Evolutionary conservation across 1,284 basidiomycete species (phyloP), one percentile per base, ranked within the genome.

Genomic region (Apiotrichum gamsii): DNA sequence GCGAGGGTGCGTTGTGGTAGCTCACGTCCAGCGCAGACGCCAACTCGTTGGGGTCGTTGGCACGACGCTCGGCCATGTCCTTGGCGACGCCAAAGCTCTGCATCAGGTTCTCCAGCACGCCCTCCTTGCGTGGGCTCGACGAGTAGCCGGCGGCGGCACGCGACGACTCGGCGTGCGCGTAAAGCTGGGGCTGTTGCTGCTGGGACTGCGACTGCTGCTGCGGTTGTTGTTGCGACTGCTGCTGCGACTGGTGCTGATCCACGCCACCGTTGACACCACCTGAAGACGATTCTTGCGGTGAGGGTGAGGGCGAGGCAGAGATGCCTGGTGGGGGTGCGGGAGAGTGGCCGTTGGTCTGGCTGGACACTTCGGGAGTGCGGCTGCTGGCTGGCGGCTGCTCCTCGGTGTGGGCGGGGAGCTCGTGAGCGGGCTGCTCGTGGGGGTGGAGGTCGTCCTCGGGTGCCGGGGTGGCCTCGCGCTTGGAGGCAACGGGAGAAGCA

Each of bases 1-100:
- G 89, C 65, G 93, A 87, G 6, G 95, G 95, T 49, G 90, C 82
- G 62, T 82, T 88, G 36, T 84, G 79, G 65, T 88, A 90, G 45
- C 91, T 86, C 20, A 86, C 83, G 65, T 98, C 91, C 44, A 99
- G 79, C 61, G 95, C 82, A 67, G 90, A 86, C 74, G 94, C 87
- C 36, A 95, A 82, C 68, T 93, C 83, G 57, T 90, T 88, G 40
- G 88, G 74, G 67, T 90, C 87, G 42, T 84, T 83, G 75, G 90
- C 84, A 28, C 87, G 82, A 65, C 87, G 78, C 30, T 85, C 81
- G 54, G 89, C 47, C 45, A 54, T 37, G 32, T 53, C 53, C 49
- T 56, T 98, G 54, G 90, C 90, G 39, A 81, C 86, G 74, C 97
- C 94, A 66, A 97, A 98, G 39, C 89, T 93, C 28, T 86, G 82